phyloP scores from a whole-genome alignment of 352 stramenopile species.

The Phytophthora europaea region DNA sequence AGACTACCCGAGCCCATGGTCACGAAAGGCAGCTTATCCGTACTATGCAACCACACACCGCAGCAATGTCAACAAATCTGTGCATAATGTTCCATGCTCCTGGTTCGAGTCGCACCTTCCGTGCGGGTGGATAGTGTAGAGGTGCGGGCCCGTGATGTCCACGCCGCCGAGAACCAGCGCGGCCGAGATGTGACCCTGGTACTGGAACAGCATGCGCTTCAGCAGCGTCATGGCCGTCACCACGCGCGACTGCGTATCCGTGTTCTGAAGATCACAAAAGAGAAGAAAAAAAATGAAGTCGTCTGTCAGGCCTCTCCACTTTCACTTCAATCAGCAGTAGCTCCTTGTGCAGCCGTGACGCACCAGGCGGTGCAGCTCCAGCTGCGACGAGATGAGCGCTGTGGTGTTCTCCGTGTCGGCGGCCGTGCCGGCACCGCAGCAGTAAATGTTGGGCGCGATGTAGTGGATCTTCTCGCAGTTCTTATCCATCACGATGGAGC shows the following conservation, averaged over 20 bases:
- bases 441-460: slow-evolving; percentile 99
- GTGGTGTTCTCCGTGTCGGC: slow-evolving; percentile 97
- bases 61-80: not conserved
- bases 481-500: slow-evolving; percentile 98
- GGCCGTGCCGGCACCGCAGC: slow-evolving; percentile 97
- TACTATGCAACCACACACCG: slow-evolving; percentile 51
- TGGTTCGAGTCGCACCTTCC: slow-evolving; percentile 61
- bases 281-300: not conserved
- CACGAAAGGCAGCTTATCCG: slow-evolving; percentile 97
- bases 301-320: not conserved
- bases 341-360: slow-evolving; percentile 21
- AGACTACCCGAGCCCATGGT: slow-evolving; percentile 99
- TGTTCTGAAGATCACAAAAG: slow-evolving; percentile 65
- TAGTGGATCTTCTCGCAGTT: slow-evolving; percentile 99
- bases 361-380: slow-evolving; percentile 97
- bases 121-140: slow-evolving; percentile 99
- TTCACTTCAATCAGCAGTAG: slow-evolving; percentile 6
- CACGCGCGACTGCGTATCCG: slow-evolving; percentile 91
- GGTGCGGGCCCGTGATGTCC: slow-evolving; percentile 95
- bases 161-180: slow-evolving; percentile 98
- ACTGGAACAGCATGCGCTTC: slow-evolving; percentile 98
- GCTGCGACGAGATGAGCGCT: slow-evolving; percentile 86
- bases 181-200: slow-evolving; percentile 97
- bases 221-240: slow-evolving; percentile 98
- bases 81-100: not conserved